Evolutionary conservation across 2,329 filamentous ascomycete species (phyloP).

Genomic region (Colletotrichum tabaci): DNA sequence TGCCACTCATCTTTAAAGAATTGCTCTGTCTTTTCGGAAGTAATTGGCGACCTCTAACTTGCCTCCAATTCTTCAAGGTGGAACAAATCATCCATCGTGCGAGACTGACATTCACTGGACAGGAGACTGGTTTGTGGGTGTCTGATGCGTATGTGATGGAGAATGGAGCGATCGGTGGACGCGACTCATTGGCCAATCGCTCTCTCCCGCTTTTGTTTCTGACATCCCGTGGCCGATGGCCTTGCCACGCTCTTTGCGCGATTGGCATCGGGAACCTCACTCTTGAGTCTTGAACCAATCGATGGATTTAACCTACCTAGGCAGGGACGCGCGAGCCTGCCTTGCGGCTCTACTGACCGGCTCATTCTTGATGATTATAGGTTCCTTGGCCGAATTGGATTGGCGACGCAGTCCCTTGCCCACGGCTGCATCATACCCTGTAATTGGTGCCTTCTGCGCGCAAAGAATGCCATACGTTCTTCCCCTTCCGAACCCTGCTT

Average conservation of each 20-base stretch:
- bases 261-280: conserved; percentile 5
- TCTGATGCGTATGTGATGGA: conserved; percentile 7
- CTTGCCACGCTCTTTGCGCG: conserved; percentile 13
- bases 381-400: conserved; percentile 7
- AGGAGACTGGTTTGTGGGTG: not conserved
- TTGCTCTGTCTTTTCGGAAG: not conserved
- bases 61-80: not conserved
- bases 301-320: not conserved
- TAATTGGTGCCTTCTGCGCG: not conserved
- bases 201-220: not conserved
- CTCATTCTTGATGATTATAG: not conserved
- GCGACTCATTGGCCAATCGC: conserved; percentile 38
- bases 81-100: not conserved
- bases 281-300: conserved; percentile 9
- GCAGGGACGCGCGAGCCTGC: conserved; percentile 7
- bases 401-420: conserved; percentile 1
- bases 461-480: not conserved
- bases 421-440: conserved; percentile 9
- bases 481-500: too few species aligned
- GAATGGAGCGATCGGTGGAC: conserved; percentile 14
- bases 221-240: conserved; percentile 22
- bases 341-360: conserved; percentile 7
- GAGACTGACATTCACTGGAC: conserved; percentile 8
- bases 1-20: not conserved
- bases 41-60: not conserved